Evolutionary conservation across 768 basidiomycete species (phyloP), one percentile per base, ranked within the genome.

Genomic region (Lentinula edodes): DNA sequence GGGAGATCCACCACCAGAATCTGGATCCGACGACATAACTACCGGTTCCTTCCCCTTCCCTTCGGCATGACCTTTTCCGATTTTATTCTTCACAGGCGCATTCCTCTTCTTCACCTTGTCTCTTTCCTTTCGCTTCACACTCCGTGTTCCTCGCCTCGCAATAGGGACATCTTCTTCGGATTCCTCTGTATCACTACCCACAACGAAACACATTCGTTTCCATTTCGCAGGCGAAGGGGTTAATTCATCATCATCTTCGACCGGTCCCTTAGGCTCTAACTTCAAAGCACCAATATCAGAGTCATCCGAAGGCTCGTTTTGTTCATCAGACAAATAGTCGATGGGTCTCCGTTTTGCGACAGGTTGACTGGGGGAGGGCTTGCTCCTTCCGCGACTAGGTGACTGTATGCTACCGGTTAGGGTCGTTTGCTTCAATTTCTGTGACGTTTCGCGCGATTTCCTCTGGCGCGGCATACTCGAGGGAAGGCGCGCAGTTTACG

Each of bases 251-350:
- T 64, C 51, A 39, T 42, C 65, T 41, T 57, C 54, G 56, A 45
- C 55, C 18, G 65, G 62, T 36, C 61, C 61, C 45, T 73, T 63
- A 16, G 79, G 73, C 62, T 80, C 81, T 54, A 89, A 81, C 48
- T 67, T 79, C 53, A 88, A 85, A 32, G 74, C 78, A 13, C 75
- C 78, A 45, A 85, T 76, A 62, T 80, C 80, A 55, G 81, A 78
- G 54, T 78, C 78, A 36, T 71, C 65, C 52, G 69, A 71, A 6
- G 67, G 63, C 7, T 60, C 67, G 5, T 67, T 69, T 34, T 68
- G 63, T 39, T 65, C 64, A 50, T 63, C 64, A 61, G 60, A 64
- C 38, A 39, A 13, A 39, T 39, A 39, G 6, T 39, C 13, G 35
- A 36, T 48, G 35, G 66, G n/a, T 54, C 67, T 46, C 65, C 41